These are phyloP conservation scores for Cutaneotrichosporon daszewskae DNA, from an alignment of 1,284 basidiomycete species.

Conservation along the genomic window DNA sequence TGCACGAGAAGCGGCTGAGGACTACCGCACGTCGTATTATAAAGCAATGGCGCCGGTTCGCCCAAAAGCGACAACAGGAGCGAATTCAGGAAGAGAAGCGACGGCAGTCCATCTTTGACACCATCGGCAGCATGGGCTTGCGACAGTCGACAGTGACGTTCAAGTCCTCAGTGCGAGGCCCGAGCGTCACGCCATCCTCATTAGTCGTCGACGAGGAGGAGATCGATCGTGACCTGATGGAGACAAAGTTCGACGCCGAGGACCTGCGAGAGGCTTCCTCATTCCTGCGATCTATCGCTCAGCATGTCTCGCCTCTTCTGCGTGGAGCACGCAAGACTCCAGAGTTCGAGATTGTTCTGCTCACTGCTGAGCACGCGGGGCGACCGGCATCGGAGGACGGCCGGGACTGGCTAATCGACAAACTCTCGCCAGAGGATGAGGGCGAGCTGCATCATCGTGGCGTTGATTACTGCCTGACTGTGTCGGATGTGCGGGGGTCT, in stretches of 20 bases:
- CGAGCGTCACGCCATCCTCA: no score
- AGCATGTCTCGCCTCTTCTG: constrained; percentile 26
- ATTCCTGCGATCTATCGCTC: constrained; percentile 28
- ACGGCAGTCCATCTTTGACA: no score
- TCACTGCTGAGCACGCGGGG: constrained; percentile 16
- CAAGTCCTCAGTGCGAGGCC: no score
- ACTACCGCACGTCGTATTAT: no score
- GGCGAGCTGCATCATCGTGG: constrained; percentile 12
- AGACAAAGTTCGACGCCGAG: constrained; percentile 10
- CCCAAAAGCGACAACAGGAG: no score
- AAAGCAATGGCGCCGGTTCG: no score
- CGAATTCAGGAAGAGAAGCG: no score
- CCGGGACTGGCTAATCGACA: constrained; percentile 29
- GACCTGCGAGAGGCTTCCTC: constrained; percentile 18
- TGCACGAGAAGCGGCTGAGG: no score
- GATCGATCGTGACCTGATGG: constrained; percentile 18
- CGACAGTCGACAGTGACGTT: no score
- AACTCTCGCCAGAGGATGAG: constrained; percentile 21
- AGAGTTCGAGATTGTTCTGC: constrained; percentile 12
- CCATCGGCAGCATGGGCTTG: no score
- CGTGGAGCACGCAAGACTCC: constrained; percentile 4
- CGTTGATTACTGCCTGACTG: constrained; percentile 16
- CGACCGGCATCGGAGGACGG: constrained; percentile 21
- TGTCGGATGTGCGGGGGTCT: constrained; percentile 8
- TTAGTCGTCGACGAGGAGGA: constrained; percentile 22